phyloP scores from a whole-genome alignment of 306 rosid genomes.

The Cicer arietinum region DNA sequence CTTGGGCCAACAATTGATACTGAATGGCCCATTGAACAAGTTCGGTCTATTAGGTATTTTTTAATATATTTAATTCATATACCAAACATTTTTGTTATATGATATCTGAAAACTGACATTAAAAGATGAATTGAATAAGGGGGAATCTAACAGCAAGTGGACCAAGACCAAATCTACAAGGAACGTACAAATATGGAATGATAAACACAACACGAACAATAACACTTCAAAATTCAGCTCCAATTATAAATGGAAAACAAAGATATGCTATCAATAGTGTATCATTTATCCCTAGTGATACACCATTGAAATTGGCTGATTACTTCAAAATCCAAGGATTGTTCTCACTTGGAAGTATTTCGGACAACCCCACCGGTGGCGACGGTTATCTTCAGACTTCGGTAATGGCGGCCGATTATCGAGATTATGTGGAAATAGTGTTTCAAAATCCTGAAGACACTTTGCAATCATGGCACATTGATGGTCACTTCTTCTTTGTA shows the following conservation, averaged over 20 bases:
- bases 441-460: constrained; percentile 78
- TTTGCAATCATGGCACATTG: constrained; percentile 82
- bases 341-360: constrained; percentile 67
- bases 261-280: constrained; percentile 84
- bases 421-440: constrained; percentile 69
- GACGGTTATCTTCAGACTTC: constrained; percentile 76
- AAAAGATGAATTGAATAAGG: constrained; percentile 46
- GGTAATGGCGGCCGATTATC: constrained; percentile 76
- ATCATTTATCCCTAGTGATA: constrained; percentile 75
- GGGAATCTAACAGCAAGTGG: constrained; percentile 91
- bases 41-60: constrained; percentile 72
- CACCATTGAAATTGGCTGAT: constrained; percentile 89
- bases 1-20: constrained; percentile 73
- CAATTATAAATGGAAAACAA: constrained; percentile 74
- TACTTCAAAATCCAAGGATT: constrained; percentile 80
- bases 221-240: constrained; percentile 73
- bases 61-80: background rate
- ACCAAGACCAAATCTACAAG: constrained; percentile 96
- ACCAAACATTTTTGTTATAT: too few species aligned
- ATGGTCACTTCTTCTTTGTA: constrained; percentile 79
- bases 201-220: constrained; percentile 75
- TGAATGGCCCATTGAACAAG: constrained; percentile 88
- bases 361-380: constrained; percentile 65
- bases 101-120: too few species aligned
- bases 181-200: constrained; percentile 85